Percentiles rank a stretch among this genome's conserved stretches.
phyloP scores from a whole-genome alignment of 2,329 filamentous ascomycete genomes.

The Trichophyton equinum region DNA sequence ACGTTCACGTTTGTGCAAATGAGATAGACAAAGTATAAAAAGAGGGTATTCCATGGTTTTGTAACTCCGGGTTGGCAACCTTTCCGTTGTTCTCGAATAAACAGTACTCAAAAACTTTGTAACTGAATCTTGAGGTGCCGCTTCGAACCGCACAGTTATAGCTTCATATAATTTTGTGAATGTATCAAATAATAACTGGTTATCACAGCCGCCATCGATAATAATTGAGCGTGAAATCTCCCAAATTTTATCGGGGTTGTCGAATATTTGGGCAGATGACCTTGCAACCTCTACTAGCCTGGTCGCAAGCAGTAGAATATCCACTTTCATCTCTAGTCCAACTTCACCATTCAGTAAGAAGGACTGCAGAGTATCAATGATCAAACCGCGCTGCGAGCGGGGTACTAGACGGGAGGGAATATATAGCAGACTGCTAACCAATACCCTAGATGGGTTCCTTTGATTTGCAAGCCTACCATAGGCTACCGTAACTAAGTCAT shows the following conservation, averaged over 20 bases:
- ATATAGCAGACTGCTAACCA: conserved; percentile 26
- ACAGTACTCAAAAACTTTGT: conserved; percentile 25
- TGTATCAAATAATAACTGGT: conserved; percentile 17
- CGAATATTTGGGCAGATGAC: conserved; percentile 25
- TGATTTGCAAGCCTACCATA: conserved; percentile 23
- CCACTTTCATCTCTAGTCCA: conserved; percentile 19
- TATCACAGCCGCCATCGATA: conserved; percentile 21
- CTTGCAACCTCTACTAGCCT: conserved; percentile 30
- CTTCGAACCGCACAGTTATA: conserved; percentile 25
- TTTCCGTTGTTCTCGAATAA: conserved; percentile 22
- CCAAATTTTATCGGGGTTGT: conserved; percentile 27
- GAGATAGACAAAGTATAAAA: conserved; percentile 23
- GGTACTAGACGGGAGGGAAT: conserved; percentile 27
- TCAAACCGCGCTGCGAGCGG: conserved; percentile 24
- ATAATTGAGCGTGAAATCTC: conserved; percentile 25
- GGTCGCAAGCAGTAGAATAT: conserved; percentile 29
- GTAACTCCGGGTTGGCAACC: conserved; percentile 22
- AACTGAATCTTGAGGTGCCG: conserved; percentile 25
- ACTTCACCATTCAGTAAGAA: conserved; percentile 20
- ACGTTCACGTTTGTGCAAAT: conserved; percentile 23
- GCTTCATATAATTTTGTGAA: conserved; percentile 27
- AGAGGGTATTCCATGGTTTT: conserved; percentile 28
- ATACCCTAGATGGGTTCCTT: conserved; percentile 18
- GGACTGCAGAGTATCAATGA: conserved; percentile 26
- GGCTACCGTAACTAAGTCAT: conserved; percentile 25